Evolutionary conservation across 2,329 filamentous ascomycete genomes (phyloP).

Genomic region (Colletotrichum theobromicola): DNA sequence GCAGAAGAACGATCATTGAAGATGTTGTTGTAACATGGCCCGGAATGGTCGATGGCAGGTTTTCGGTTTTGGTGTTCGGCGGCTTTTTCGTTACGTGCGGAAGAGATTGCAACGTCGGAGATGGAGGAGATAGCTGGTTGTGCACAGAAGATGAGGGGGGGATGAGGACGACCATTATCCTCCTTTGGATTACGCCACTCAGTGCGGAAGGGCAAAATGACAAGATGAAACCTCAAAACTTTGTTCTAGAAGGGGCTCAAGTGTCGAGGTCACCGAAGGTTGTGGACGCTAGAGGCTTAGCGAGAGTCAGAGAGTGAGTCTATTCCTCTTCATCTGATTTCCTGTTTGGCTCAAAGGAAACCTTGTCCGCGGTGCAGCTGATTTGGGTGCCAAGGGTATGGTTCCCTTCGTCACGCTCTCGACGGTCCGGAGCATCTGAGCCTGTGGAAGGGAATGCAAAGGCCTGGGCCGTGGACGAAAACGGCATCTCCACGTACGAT

Average conservation of each 20-base stretch:
- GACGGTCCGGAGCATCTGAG: background rate
- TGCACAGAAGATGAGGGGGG: background rate
- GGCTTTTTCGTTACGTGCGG: background rate
- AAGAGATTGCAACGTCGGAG: background rate
- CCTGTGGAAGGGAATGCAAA: background rate
- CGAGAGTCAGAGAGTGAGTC: background rate
- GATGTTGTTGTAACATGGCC: background rate
- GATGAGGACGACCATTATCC: background rate
- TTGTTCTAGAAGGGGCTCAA: background rate
- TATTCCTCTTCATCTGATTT: background rate
- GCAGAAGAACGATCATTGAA: background rate
- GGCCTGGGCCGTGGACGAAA: background rate
- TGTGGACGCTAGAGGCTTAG: background rate
- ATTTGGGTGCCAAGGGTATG: background rate
- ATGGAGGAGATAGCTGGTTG: fast-evolving
- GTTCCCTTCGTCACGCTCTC: background rate
- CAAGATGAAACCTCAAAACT: background rate
- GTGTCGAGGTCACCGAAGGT: background rate
- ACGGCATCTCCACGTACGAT: background rate
- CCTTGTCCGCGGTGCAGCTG: background rate
- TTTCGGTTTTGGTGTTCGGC: background rate
- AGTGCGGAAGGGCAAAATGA: background rate
- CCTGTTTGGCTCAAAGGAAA: background rate
- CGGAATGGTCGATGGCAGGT: background rate
- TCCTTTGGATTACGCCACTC: background rate